Percentiles rank a stretch among this genome's conserved stretches.
Evolutionary conservation across 2,329 filamentous ascomycete species (phyloP).

Genomic region (Cytospora piceicola): DNA sequence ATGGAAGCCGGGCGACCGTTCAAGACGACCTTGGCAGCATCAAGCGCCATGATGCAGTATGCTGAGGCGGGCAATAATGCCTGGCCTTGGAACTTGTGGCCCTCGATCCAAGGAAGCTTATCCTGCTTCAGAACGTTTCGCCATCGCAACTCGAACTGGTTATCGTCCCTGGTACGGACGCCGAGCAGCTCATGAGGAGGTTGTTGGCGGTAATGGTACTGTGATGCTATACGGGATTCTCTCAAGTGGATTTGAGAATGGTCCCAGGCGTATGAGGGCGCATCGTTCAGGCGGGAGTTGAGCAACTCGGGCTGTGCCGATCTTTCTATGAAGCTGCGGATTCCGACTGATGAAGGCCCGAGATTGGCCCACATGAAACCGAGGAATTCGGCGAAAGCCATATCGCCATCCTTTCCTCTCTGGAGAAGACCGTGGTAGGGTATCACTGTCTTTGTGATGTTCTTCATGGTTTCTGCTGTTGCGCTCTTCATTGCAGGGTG

Average conservation of each 20-base stretch:
- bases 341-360: conserved; percentile 32
- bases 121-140: conserved; percentile 45
- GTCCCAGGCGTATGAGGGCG: conserved; percentile 55
- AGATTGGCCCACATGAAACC: conserved; percentile 42
- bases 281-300: conserved; percentile 31
- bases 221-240: conserved; percentile 46
- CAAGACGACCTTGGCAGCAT: conserved; percentile 43
- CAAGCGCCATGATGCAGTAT: conserved; percentile 52
- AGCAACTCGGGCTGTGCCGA: conserved; percentile 34
- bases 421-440: conserved; percentile 41
- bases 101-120: conserved; percentile 46
- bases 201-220: conserved; percentile 44
- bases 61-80: conserved; percentile 51
- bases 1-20: conserved; percentile 35
- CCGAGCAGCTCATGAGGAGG: conserved; percentile 45
- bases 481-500: conserved; percentile 50
- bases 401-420: conserved; percentile 38
- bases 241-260: conserved; percentile 48
- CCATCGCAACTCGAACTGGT: conserved; percentile 44
- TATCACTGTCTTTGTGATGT: conserved; percentile 26
- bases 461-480: conserved; percentile 41
- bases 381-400: conserved; percentile 41
- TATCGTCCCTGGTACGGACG: conserved; percentile 44
- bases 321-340: conserved; percentile 35
- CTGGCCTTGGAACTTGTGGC: conserved; percentile 49